Evolutionary conservation across 2,329 filamentous ascomycete genomes (phyloP).

Genomic region (Ceratocystis eucalypticola): DNA sequence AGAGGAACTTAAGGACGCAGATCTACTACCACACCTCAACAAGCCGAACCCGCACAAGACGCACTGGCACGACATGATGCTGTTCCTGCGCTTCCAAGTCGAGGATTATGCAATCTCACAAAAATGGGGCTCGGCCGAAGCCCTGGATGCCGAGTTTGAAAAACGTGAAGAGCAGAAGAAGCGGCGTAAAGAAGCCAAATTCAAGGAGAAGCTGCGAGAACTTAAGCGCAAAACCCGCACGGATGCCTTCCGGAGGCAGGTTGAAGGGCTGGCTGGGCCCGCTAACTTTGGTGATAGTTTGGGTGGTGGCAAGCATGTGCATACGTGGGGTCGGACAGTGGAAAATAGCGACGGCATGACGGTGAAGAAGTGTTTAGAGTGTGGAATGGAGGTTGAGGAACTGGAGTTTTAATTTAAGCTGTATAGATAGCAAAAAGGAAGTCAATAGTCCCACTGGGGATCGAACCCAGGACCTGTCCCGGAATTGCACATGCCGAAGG

Average conservation of each 20-base stretch:
- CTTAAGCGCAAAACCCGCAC: slow-evolving; percentile 87
- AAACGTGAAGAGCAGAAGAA: slow-evolving; percentile 68
- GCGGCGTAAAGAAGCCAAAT: slow-evolving; percentile 76
- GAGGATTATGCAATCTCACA: slow-evolving; percentile 81
- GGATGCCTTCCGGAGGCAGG: slow-evolving; percentile 69
- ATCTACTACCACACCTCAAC: slow-evolving; percentile 74
- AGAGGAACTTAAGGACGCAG: slow-evolving; percentile 82
- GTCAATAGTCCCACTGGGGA: slow-evolving; percentile 18
- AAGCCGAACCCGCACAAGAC: slow-evolving; percentile 90
- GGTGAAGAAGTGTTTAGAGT: slow-evolving; percentile 65
- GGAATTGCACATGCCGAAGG: not conserved
- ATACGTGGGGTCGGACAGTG: slow-evolving; percentile 68
- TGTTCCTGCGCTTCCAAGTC: slow-evolving; percentile 85
- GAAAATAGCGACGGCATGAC: slow-evolving; percentile 59
- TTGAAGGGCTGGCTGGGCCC: slow-evolving; percentile 36
- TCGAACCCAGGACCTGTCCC: slow-evolving; percentile 20
- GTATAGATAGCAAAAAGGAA: not conserved
- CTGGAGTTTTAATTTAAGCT: slow-evolving; percentile 41
- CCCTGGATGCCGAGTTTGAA: slow-evolving; percentile 78
- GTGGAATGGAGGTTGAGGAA: slow-evolving; percentile 69
- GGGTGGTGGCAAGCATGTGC: slow-evolving; percentile 59
- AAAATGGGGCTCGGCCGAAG: slow-evolving; percentile 84
- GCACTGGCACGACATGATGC: slow-evolving; percentile 98
- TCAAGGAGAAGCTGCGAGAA: slow-evolving; percentile 75
- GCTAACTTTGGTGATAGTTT: slow-evolving; percentile 66